Evolutionary conservation across 1,284 basidiomycete species (phyloP), one percentile per base, ranked within the genome.

Genomic region (Puccinia novopanici): DNA sequence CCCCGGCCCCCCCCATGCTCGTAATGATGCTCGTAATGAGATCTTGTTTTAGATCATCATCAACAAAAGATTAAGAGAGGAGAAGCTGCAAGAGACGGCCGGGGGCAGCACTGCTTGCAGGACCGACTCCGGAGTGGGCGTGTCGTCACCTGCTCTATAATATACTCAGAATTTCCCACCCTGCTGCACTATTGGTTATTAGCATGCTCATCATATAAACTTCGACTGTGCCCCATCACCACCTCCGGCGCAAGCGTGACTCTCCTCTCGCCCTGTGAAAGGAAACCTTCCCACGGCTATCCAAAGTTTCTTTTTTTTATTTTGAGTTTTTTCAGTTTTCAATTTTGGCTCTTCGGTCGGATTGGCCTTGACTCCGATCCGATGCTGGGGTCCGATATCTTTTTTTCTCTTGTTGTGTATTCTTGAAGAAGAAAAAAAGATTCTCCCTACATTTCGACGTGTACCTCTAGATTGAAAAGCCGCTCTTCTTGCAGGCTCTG

Each of bases 101-200:
- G n/a, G n/a, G n/a, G n/a, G n/a, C n/a, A n/a, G n/a, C n/a, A n/a
- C n/a, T n/a, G n/a, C n/a, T n/a, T n/a, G n/a, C n/a, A n/a, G n/a
- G n/a, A n/a, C n/a, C n/a, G n/a, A n/a, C n/a, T n/a, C n/a, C n/a
- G n/a, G n/a, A n/a, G n/a, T n/a, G n/a, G n/a, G n/a, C n/a, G n/a
- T n/a, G n/a, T n/a, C n/a, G n/a, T n/a, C n/a, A n/a, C n/a, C n/a
- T n/a, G n/a, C n/a, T n/a, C n/a, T n/a, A n/a, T n/a, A n/a, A n/a
- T n/a, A n/a, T n/a, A 54, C 48, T 54, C n/a, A 71, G 68, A 71
- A 71, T 71, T 71, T 71, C 68, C 68, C 52, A 71, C n/a, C n/a
- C n/a, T 71, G 3, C 34, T 71, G 68, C 48, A 54, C 22, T 19
- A n/a, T n/a, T n/a, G n/a, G n/a, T n/a, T n/a, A n/a, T n/a, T n/a